These are phyloP conservation scores for Takakia lepidozioides DNA, from an alignment of 225 moss, liverwort and hornwort species.

Conservation along the genomic window DNA sequence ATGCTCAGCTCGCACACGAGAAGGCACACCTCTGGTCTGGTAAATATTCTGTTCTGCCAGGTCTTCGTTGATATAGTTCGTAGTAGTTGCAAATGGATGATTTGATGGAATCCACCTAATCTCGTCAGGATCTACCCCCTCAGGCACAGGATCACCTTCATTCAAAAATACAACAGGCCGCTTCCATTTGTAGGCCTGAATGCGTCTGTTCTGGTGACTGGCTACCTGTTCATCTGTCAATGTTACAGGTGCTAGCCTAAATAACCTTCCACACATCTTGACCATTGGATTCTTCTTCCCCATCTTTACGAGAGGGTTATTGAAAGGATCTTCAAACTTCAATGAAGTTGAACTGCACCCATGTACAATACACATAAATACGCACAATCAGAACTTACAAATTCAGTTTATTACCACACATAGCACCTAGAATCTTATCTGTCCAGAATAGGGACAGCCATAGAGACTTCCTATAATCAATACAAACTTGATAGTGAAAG, in stretches of 20 bases:
- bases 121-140: conserved; percentile 94
- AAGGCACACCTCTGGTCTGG: conserved; percentile 91
- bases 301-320: conserved; percentile 73
- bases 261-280: conserved; percentile 87
- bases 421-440: too few species aligned
- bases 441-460: too few species aligned
- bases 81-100: conserved; percentile 96
- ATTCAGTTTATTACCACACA: too few species aligned
- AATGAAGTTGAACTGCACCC: conserved; percentile 58
- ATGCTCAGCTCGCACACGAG: conserved; percentile 87
- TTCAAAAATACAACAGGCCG: conserved; percentile 80
- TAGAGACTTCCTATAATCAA: too few species aligned
- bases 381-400: too few species aligned
- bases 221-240: conserved; percentile 81
- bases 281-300: conserved; percentile 72
- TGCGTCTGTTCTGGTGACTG: conserved; percentile 78
- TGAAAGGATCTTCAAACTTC: conserved; percentile 85
- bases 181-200: conserved; percentile 97
- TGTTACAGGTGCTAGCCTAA: conserved; percentile 76
- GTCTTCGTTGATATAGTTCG: conserved; percentile 86
- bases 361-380: conserved; percentile 9
- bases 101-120: conserved; percentile 98
- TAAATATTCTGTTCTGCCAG: conserved; percentile 86
- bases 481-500: too few species aligned
- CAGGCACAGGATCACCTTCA: conserved; percentile 92